phyloP scores from a whole-genome alignment of 257 asterid species.

The Ajuga chamaepitys region DNA sequence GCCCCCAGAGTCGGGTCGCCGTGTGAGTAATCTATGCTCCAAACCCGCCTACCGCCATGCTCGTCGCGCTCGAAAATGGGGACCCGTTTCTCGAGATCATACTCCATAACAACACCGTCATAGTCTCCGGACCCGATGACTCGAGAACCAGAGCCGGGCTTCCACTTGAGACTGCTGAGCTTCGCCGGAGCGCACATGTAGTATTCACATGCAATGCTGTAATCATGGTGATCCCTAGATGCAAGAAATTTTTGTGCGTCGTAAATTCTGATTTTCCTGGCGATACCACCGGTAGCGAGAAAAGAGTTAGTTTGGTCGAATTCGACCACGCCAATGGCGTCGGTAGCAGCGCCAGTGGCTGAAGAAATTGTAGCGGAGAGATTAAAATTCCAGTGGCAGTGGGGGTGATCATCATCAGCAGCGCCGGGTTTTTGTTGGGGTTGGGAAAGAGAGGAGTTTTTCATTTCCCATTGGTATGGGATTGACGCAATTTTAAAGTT shows the following conservation, averaged over 20 bases:
- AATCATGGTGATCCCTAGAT: not conserved
- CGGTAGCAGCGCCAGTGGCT: constrained; percentile 28
- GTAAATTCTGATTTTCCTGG: constrained; percentile 69
- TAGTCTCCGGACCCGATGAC: constrained; percentile 81
- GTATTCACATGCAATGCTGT: constrained; percentile 54
- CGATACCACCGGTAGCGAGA: constrained; percentile 83
- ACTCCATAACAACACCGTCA: constrained; percentile 84
- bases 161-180: constrained; percentile 81
- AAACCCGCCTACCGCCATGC: constrained; percentile 86
- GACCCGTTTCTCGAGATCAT: constrained; percentile 63
- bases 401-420: constrained; percentile 7
- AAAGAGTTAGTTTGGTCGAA: constrained; percentile 48
- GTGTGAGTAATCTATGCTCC: constrained; percentile 74
- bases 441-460: constrained; percentile 31
- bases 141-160: constrained; percentile 58
- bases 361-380: constrained; percentile 61
- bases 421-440: not conserved
- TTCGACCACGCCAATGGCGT: constrained; percentile 69
- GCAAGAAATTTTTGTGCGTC: constrained; percentile 15
- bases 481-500: constrained; percentile 16
- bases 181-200: constrained; percentile 79
- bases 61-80: constrained; percentile 90
- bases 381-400: constrained; percentile 69
- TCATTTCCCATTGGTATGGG: constrained; percentile 67
- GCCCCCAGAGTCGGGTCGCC: constrained; percentile 58